Conservation (phyloP, 345 rosid genomes). For the Eucalyptus polyanthemos region DNA sequence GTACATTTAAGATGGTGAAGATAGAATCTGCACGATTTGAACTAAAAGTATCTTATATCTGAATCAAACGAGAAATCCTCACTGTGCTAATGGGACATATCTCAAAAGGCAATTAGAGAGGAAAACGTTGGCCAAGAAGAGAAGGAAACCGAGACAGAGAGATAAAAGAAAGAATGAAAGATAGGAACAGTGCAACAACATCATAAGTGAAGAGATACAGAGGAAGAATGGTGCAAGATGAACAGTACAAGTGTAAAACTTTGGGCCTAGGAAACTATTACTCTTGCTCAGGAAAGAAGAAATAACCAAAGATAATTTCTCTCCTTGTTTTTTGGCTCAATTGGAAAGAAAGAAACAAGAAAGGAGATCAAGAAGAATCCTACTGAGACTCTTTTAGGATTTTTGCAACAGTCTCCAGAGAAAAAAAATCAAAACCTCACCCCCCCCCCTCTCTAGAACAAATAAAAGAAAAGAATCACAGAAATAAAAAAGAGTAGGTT, state of each 20-base stretch:
- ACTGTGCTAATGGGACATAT: neutral
- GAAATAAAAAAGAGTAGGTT: neutral
- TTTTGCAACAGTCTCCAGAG: neutral
- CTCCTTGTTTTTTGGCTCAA: neutral
- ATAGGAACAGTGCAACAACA: neutral
- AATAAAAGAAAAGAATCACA: neutral
- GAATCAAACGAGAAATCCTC: neutral
- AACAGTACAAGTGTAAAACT: neutral
- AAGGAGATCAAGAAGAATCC: neutral
- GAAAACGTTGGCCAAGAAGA: neutral
- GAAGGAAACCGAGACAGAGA: neutral
- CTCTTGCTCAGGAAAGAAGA: neutral
- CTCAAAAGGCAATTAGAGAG: neutral
- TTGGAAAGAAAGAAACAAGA: neutral
- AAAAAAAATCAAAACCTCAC: neutral
- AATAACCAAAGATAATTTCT: neutral
- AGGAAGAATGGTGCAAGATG: neutral
- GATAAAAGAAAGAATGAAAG: neutral
- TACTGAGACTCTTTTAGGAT: too few species aligned
- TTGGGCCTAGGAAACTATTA: neutral
- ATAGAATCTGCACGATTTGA: neutral
- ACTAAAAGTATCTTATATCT: neutral
- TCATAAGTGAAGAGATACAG: neutral
- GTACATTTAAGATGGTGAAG: neutral
- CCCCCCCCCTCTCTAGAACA: neutral